Evolutionary conservation across 306 rosid genomes (phyloP).

Genomic region (cucumber (Cucumis sativus)): DNA sequence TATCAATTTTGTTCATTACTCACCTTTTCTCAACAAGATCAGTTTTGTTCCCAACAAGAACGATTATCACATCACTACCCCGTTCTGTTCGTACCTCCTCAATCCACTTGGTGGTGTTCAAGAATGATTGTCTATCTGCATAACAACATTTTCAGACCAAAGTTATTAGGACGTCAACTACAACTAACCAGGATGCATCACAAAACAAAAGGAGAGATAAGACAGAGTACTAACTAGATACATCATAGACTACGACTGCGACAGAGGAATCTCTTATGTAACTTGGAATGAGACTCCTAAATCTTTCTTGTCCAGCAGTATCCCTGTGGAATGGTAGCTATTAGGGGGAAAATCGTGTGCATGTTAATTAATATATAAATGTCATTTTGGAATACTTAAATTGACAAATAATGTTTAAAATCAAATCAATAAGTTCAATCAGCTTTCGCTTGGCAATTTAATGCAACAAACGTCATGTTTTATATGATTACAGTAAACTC

Average conservation of each 20-base stretch:
- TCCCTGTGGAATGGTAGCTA: constrained; percentile 49
- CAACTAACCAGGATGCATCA: constrained; percentile 5
- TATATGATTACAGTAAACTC: background rate
- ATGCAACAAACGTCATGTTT: background rate
- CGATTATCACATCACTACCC: constrained; percentile 88
- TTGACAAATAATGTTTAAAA: background rate
- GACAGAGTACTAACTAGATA: constrained; percentile 52
- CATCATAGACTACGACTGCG: constrained; percentile 87
- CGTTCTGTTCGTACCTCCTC: constrained; percentile 95
- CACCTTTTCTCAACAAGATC: constrained; percentile 97
- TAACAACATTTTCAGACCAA: background rate
- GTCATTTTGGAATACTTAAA: background rate
- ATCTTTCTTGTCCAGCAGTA: constrained; percentile 98
- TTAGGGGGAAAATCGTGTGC: background rate
- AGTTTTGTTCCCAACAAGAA: constrained; percentile 95
- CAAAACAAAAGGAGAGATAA: background rate
- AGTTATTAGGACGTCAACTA: constrained; percentile 2
- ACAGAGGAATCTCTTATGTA: constrained; percentile 98
- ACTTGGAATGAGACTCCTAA: constrained; percentile 97
- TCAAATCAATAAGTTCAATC: background rate
- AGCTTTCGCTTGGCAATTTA: background rate
- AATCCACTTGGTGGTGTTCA: constrained; percentile 79
- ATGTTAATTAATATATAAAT: background rate
- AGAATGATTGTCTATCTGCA: constrained; percentile 91
- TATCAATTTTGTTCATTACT: constrained; percentile 28